Evolutionary conservation across 129 eudicot genomes (phyloP), one percentile per base, ranked within the genome.

Genomic region (Gnaphalium uliginosum): DNA sequence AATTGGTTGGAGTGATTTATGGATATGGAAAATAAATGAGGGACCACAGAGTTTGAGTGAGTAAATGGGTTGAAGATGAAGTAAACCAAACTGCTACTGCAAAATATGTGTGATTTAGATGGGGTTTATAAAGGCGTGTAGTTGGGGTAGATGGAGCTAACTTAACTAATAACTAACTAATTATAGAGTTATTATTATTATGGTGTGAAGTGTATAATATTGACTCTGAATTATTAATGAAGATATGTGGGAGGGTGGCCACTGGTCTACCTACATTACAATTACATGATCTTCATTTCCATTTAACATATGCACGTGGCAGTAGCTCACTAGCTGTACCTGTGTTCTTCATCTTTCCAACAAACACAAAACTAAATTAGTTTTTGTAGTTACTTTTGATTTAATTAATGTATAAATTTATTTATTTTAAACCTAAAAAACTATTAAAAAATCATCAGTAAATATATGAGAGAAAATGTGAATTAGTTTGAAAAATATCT

Each of bases 51-150:
- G 50, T 46, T 39, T 39, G 46, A 39, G 14, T 39, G 46, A 39
- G 46, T 39, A 39, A 46, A 8, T 46, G 53, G 18, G 53, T 46
- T 46, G 57, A 75, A 10, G 54, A 29, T 19, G 75, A 69, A 71
- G 24, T 46, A 59, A 37, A 21, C 6, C 53, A 46, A 46, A 46
- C n/a, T 46, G 53, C 53, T 46, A 46, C 15, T 74, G 70, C 48
- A 43, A 62, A 15, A 2, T 32, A 27, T 46, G 53, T 46, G 53
- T 14, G 63, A 71, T 64, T 62, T 69, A 56, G 81, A 78, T 59
- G 82, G 50, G 50, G 3, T 46, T 48, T 71, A 8, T 88, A 78
- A 88, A 81, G 77, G 88, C 75, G 70, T 78, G 72, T 78, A 32
- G 90, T 81, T 88, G 93, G 85, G 83, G 53, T 46, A 46, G 53